A percentile compares a stretch with the other conserved stretches of the same genome.
These are phyloP conservation scores for Annulohypoxylon truncatum DNA, from an alignment of 2,329 filamentous ascomycete genomes.

Conservation along the genomic window DNA sequence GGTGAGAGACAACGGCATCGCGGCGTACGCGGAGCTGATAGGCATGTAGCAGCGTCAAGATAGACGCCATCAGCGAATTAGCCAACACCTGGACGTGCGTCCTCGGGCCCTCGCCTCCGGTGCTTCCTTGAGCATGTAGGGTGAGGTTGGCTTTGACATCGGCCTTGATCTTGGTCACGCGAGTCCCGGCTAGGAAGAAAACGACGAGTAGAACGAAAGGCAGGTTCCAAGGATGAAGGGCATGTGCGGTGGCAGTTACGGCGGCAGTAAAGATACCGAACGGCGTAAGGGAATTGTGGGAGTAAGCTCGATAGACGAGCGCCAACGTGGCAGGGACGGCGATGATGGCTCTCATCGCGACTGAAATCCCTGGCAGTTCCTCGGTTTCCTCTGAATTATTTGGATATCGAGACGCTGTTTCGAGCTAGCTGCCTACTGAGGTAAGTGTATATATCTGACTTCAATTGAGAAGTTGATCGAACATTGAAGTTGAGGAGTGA, in stretches of 20 bases:
- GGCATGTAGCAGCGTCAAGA: slow-evolving; percentile 69
- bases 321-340: slow-evolving; percentile 68
- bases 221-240: slow-evolving; percentile 92
- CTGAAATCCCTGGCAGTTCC: too few species aligned
- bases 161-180: slow-evolving; percentile 90
- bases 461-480: neutral
- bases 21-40: slow-evolving; percentile 66
- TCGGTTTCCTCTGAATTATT: neutral
- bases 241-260: slow-evolving; percentile 81
- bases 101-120: slow-evolving; percentile 83
- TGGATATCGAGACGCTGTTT: neutral
- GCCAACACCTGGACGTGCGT: slow-evolving; percentile 90
- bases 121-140: slow-evolving; percentile 76
- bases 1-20: slow-evolving; percentile 52
- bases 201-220: slow-evolving; percentile 85
- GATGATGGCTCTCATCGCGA: slow-evolving; percentile 67
- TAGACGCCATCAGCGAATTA: slow-evolving; percentile 83
- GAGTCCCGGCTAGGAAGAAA: slow-evolving; percentile 88
- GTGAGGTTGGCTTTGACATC: slow-evolving; percentile 86
- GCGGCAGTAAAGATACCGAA: slow-evolving; percentile 77
- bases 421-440: neutral
- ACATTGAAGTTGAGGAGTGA: neutral
- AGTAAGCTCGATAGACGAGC: slow-evolving; percentile 75
- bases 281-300: slow-evolving; percentile 81
- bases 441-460: neutral